Evolutionary conservation across 257 asterid genomes (phyloP), one percentile per base, ranked within the genome.

Genomic region (Verbena officinalis): DNA sequence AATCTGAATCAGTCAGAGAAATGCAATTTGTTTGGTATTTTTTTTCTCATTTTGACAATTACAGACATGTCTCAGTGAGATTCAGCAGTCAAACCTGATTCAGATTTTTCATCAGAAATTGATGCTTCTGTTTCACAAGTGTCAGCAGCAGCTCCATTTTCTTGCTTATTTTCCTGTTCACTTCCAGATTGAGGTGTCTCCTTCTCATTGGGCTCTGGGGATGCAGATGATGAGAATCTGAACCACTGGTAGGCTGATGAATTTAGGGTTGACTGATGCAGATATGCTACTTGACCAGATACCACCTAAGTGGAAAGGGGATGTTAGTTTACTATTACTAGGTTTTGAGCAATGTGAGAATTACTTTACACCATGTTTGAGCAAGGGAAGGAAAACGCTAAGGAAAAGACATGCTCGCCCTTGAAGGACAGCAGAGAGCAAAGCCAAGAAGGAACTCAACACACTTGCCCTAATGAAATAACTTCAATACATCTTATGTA

Each of bases 171-270:
- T n/a, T 61, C 82, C 23, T 46, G 54, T 66, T 71, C 79, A 21
- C 20, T 65, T 67, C 59, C 78, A 14, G 88, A 70, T 70, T 76
- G 80, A 53, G 74, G 34, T 12, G 73, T 38, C 64, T 87, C 95
- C 77, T 84, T 83, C 48, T 83, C 86, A 42, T 74, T 73, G 49
- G 77, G 48, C 60, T 83, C 80, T 36, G 86, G 77, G 7, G 94
- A 75, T 63, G 95, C 86, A 69, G 90, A 81, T 7, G 98, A 86
- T 23, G 92, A 81, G 66, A 89, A 71, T 27, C 90, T 72, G 59
- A 77, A 73, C 77, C 84, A 57, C 65, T 85, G 94, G 39, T 80
- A 67, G 36, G 77, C 43, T 22, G 83, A 62, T 55, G 85, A 70
- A 34, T 52, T 68, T 52, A 69, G 56, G 30, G 81, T 56, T 23